Conservation (phyloP, 1,139 yeast species). For the Candida pseudoviswanathii region DNA sequence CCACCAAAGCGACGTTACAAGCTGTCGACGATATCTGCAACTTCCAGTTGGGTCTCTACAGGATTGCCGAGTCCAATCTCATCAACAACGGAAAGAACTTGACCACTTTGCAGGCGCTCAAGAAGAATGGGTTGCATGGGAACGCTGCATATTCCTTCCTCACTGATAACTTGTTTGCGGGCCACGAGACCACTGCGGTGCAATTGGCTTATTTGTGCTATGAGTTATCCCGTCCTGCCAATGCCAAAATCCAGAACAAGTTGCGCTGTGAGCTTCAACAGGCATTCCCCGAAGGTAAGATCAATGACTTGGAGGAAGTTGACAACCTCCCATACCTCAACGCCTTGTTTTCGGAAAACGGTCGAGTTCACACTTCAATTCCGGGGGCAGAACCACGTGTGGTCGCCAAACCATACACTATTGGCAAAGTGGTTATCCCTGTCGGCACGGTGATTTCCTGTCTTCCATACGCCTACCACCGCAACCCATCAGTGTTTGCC, state of each 20-base stretch:
- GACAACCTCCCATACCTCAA: slow-evolving; percentile 57
- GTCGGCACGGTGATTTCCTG: slow-evolving; percentile 59
- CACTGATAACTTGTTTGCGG: slow-evolving; percentile 56
- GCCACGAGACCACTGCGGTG: slow-evolving; percentile 77
- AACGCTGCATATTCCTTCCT: slow-evolving; percentile 42
- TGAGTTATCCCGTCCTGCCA: slow-evolving; percentile 56
- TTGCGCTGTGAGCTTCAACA: slow-evolving; percentile 45
- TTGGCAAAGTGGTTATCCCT: slow-evolving; percentile 35
- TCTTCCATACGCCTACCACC: slow-evolving; percentile 68
- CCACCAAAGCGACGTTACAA: slow-evolving; percentile 36
- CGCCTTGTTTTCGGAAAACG: slow-evolving; percentile 60
- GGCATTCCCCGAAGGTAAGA: slow-evolving; percentile 32
- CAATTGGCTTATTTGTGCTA: slow-evolving; percentile 62
- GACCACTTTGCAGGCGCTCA: slow-evolving; percentile 40
- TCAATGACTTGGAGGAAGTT: slow-evolving; percentile 39
- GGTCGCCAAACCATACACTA: slow-evolving; percentile 33
- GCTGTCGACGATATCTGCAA: slow-evolving; percentile 44
- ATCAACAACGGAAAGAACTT: slow-evolving; percentile 24
- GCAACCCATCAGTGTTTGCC: slow-evolving; percentile 51
- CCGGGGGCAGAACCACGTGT: slow-evolving; percentile 76
- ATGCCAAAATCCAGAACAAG: slow-evolving; percentile 41
- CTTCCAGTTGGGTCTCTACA: slow-evolving; percentile 55
- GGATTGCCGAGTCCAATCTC: slow-evolving; percentile 35
- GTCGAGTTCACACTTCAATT: slow-evolving; percentile 67
- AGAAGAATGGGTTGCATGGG: slow-evolving; percentile 33